Evolutionary conservation across 768 basidiomycete species (phyloP).

Genomic region (Pholiota conissans): DNA sequence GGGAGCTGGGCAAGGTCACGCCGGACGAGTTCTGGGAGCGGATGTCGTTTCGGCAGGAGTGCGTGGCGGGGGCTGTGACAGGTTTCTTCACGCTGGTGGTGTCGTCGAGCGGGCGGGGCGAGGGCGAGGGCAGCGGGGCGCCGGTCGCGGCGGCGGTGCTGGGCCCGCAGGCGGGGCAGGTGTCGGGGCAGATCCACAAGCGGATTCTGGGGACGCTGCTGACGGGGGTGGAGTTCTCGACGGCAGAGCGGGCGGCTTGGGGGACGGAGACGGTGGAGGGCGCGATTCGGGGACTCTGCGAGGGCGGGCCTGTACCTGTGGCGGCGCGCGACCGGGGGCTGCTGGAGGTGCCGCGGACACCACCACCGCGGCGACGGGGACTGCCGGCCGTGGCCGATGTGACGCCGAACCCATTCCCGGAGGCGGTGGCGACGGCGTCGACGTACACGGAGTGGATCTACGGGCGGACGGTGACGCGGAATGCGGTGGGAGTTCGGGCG

Average conservation of each 20-base stretch:
- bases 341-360: conserved; percentile 53
- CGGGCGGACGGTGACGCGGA: conserved; percentile 54
- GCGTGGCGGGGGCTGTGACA: conserved; percentile 84
- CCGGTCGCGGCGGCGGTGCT: conserved; percentile 38
- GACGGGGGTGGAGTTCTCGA: conserved; percentile 79
- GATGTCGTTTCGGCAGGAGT: conserved; percentile 96
- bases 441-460: conserved; percentile 63
- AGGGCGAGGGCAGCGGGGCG: conserved; percentile 2
- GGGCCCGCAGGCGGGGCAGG: conserved; percentile 57
- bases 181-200: conserved; percentile 65
- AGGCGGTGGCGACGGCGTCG: conserved; percentile 60
- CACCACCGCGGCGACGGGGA: conserved; percentile 39
- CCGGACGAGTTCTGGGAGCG: conserved; percentile 95
- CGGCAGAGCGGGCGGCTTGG: conserved; percentile 57
- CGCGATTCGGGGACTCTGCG: conserved; percentile 70
- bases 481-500: conserved; percentile 31
- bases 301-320: conserved; percentile 19
- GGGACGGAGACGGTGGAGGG: conserved; percentile 73
- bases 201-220: conserved; percentile 70
- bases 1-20: conserved; percentile 58
- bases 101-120: conserved; percentile 7
- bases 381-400: conserved; percentile 42
- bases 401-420: conserved; percentile 68
- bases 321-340: conserved; percentile 12
- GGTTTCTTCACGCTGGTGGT: conserved; percentile 84